Evolutionary conservation across 257 asterid genomes (phyloP), one percentile per base, ranked within the genome.

Genomic region (Gynochthodes officinalis): DNA sequence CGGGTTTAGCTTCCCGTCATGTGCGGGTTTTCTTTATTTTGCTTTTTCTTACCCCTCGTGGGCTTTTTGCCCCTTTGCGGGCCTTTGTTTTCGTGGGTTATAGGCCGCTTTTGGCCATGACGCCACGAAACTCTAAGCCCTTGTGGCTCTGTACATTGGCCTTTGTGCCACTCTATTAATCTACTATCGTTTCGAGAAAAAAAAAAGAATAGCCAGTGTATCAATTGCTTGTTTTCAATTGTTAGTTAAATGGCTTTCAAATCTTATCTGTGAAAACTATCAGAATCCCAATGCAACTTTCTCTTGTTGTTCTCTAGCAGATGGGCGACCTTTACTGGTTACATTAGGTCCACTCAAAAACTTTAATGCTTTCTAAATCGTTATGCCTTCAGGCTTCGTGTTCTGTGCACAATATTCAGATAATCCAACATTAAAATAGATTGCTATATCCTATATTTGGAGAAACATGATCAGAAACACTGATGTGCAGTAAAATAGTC

Each of bases 241-340:
- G 11, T 27, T 2, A 57, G 19, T 10, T 16, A 2, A 27, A 27
- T 25, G 63, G 63, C 37, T 57, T 57, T 57, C 39, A 57, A 11
- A 11, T 57, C 63, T 27, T 28, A 57, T 57, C 37, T 57, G 2
- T 13, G 63, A 27, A 57, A 8, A 25, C 63, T 57, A 57, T 12
- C 4, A 48, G 11, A 35, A 6, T 85, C 84, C 86, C 77, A 77
- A 81, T 55, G 67, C 50, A 70, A 84, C 55, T 74, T 80, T 84
- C 74, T 76, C 85, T 63, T 71, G 79, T 65, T 40, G 74, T 52
- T 42, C 59, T 27, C 65, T 70, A 59, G 69, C 70, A 74, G 85
- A 86, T 11, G 98, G 98, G 71, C 97, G 82, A 48, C 98, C 96
- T 72, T 75, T 66, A 72, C 74, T 82, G 81, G 72, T 87, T 30